Evolutionary conservation across 1,284 basidiomycete genomes (phyloP).

Genomic region (Porogramme epimiltina): DNA sequence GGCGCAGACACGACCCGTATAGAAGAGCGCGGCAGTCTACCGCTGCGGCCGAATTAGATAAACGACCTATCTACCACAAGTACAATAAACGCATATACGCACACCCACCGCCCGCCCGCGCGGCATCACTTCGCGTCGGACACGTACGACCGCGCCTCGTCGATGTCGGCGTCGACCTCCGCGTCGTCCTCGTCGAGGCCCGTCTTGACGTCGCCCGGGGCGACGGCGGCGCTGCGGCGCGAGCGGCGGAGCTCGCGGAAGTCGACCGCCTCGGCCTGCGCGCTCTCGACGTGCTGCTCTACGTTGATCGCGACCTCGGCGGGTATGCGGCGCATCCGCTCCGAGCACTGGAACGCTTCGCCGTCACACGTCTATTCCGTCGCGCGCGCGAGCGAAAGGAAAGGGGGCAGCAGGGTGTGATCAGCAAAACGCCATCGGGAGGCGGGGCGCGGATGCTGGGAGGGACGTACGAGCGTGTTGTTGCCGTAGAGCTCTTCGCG

Average conservation of each 20-base stretch:
- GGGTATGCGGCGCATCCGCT: constrained; percentile 7
- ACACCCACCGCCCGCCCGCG: too few relatives aligned
- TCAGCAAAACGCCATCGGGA: neutral
- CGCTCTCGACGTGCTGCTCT: constrained; percentile 13
- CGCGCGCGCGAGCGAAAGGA: neutral
- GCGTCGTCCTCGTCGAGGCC: neutral
- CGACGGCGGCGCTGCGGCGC: neutral
- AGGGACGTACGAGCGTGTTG: constrained; percentile 1
- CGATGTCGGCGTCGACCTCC: too few relatives aligned
- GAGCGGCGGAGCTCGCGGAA: constrained; percentile 5
- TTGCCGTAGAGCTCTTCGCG: constrained; percentile 13
- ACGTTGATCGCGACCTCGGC: constrained; percentile 14
- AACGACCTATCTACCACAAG: too few relatives aligned
- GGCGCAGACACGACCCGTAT: too few relatives aligned
- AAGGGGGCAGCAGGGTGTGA: too few relatives aligned
- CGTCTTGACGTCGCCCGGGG: neutral
- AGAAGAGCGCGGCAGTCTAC: too few relatives aligned
- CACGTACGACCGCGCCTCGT: neutral
- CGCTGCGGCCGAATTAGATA: too few relatives aligned
- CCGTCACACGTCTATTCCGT: neutral
- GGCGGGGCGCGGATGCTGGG: neutral
- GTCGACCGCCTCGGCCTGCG: constrained; percentile 6
- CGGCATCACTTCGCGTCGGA: neutral
- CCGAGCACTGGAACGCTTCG: constrained; percentile 4
- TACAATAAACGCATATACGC: too few relatives aligned